Evolutionary conservation across 371 early-diverging fungal genomes (phyloP), one percentile per base, ranked within the genome.

Genomic region (Lichtheimia ornata): DNA sequence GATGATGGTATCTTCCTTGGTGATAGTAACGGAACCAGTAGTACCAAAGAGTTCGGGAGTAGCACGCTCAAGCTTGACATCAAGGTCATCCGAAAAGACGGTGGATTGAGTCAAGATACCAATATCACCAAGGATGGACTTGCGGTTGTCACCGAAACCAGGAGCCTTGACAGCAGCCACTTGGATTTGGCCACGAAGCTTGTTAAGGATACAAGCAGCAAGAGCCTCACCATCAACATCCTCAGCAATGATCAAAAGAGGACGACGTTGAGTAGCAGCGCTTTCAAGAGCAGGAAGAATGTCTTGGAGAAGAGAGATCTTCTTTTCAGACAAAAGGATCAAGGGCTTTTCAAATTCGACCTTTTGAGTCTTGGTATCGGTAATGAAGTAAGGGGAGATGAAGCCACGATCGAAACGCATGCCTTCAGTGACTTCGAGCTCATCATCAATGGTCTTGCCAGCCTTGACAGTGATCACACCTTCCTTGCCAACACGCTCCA

Each of bases 401-500:
- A 89, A 98, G 58, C 98, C 98, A 69, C 98, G 97, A 83, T 98
- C 98, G 77, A 98, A 98, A 62, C 95, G 91, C 98, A 98, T 98
- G 67, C 98, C 97, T 84, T 98, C 97, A 58, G 98, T 98, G 69
- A 98, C 88, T 71, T 94, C 96, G 47, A 98, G 85, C 84, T 96
- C 96, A 75, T 98, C 98, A 13, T 92, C 90, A 54, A 96, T 89
- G 62, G 98, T 98, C 88, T 97, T 97, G 68, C 98, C 98, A 73
- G 97, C 98, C 87, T 96, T 95, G 69, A 96, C 94, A 3, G 98
- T 98, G 79, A 98, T 98, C 51, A 97, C 98, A 69, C 98, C 98
- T 83, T 98, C 98, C 86, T 97, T 98, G 72, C 98, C 98, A 65
- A 98, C 98, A 87, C 96, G 97, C 74, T 96, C 97, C 98, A 98